Percentiles rank a stretch among this genome's conserved stretches.
phyloP scores from a whole-genome alignment of 495 filamentous ascomycete genomes.

The Penicillium riverlandense region DNA sequence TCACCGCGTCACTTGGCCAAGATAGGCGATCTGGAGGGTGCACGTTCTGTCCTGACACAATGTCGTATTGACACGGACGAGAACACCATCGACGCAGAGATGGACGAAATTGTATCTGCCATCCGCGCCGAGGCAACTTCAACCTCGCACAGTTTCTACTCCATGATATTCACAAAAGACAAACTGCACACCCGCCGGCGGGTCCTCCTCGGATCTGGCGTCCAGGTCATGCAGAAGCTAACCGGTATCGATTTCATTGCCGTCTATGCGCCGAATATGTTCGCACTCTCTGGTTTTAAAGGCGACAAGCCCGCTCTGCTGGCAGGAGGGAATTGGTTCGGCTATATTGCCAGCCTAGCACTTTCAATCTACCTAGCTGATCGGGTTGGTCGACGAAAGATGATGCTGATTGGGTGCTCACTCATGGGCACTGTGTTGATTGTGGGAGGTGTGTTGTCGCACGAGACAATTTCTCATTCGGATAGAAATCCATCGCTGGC shows the following conservation, averaged over 20 bases:
- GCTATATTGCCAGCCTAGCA: slow-evolving; percentile 36
- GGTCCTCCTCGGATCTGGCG: slow-evolving; percentile 36
- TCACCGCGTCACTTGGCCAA: slow-evolving; percentile 48
- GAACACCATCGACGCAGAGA: slow-evolving; percentile 15
- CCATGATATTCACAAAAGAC: slow-evolving; percentile 10
- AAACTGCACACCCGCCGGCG: slow-evolving; percentile 30
- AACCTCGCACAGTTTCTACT: slow-evolving; percentile 15
- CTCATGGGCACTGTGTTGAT: slow-evolving; percentile 12
- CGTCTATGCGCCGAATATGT: slow-evolving; percentile 22
- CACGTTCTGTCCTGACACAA: slow-evolving; percentile 15
- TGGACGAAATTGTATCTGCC: slow-evolving; percentile 16
- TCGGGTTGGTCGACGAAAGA: slow-evolving; percentile 9
- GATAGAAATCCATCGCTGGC: slow-evolving; percentile 3
- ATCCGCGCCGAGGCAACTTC: slow-evolving; percentile 16
- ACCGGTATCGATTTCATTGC: slow-evolving; percentile 34
- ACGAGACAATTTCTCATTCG: slow-evolving; percentile 4
- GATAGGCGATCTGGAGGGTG: slow-evolving; percentile 40
- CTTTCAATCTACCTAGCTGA: slow-evolving; percentile 25
- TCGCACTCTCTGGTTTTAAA: slow-evolving; percentile 21
- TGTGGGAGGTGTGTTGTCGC: slow-evolving; percentile 11
- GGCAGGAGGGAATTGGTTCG: slow-evolving; percentile 41
- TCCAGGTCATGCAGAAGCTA: slow-evolving; percentile 41
- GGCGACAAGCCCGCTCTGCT: slow-evolving; percentile 32
- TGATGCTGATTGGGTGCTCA: slow-evolving; percentile 11
- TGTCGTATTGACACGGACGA: slow-evolving; percentile 14